These are phyloP conservation scores for Gastrolobium bilobum DNA, from an alignment of 306 rosid genomes.

Conservation along the genomic window DNA sequence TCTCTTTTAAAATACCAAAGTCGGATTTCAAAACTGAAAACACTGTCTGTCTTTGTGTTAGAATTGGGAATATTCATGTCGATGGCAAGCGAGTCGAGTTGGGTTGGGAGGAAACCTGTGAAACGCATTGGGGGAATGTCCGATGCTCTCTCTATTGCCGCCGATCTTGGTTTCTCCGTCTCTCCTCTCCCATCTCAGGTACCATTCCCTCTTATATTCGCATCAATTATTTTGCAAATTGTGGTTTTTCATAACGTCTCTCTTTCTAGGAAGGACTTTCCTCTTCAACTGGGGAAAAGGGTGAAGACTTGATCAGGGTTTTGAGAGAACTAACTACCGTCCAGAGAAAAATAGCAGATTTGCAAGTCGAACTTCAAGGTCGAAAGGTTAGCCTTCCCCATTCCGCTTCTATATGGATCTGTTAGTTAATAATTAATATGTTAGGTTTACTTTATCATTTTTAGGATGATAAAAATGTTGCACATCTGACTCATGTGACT, in stretches of 20 bases:
- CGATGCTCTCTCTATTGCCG: conserved; percentile 86
- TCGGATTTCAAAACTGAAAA: neutral
- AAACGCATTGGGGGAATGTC: conserved; percentile 94
- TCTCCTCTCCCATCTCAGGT: conserved; percentile 76
- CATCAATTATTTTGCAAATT: neutral
- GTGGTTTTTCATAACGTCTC: neutral
- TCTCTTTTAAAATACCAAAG: too few relatives aligned
- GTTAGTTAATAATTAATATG: neutral
- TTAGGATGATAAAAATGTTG: conserved; percentile 94
- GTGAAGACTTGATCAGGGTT: conserved; percentile 85
- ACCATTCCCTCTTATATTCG: neutral
- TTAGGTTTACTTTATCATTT: neutral
- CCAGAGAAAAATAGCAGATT: conserved; percentile 91
- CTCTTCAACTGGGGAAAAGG: conserved; percentile 74
- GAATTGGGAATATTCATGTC: conserved; percentile 54
- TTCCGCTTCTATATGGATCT: conserved; percentile 38
- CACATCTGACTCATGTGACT: conserved; percentile 91
- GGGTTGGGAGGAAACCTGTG: conserved; percentile 92
- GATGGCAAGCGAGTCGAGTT: conserved; percentile 72
- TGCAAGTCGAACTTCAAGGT: conserved; percentile 98
- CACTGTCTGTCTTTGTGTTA: neutral
- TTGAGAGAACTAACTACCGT: conserved; percentile 85
- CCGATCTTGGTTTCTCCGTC: conserved; percentile 87
- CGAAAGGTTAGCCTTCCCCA: conserved; percentile 68
- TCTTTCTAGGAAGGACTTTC: conserved; percentile 72